Base-by-base conservation (phyloP, 1,139 yeast species). In the Kodamaea plutei region DNA sequence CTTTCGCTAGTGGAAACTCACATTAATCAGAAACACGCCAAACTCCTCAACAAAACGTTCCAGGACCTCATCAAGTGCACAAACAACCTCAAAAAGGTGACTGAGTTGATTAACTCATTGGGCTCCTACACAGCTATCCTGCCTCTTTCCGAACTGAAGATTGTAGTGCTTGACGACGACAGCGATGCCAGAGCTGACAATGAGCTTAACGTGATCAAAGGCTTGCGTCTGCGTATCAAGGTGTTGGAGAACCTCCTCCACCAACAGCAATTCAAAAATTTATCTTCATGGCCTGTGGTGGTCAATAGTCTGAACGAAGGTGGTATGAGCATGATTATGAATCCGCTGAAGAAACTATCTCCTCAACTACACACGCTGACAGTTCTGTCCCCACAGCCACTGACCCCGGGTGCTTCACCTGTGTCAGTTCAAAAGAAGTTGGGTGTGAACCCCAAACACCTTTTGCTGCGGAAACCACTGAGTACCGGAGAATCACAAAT, bases 161-260 rank as follows among this genome's bases (percentile, higher is more conserved):
- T 33, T 24, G 17, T 33, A 14, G 20, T 23, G 22, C 25, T 33
- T 14, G 26, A 33, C n/a, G 42, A 43, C 23, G 28, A 15, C 25
- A 41, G 34, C 18, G 40, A 41, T 25, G 21, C 10, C 25, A 40
- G 36, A 23, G 52, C 35, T 8, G 61, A 56, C 21, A 42, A 45
- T 32, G 69, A 66, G 38, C 48, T 60, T 25, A 59, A 64, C 25
- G 42, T 73, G 8, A 58, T 78, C 4, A 67, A 65, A 40, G 84
- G 83, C 0, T 73, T 80, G 38, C 74, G 76, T 45, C 54, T 64
- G 12, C 56, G 88, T 34, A 78, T 82, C 15, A 71, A 66, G 41
- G 81, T 78, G 43, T 59, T 82, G 29, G 93, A 83, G 44, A 76
- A 71, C 35, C 54, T 81, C 19, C 53, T 83, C 9, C 88, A 81